These are phyloP conservation scores for Phyllosticta citribraziliensis DNA, from an alignment of 2,329 filamentous ascomycete genomes.

Conservation along the genomic window DNA sequence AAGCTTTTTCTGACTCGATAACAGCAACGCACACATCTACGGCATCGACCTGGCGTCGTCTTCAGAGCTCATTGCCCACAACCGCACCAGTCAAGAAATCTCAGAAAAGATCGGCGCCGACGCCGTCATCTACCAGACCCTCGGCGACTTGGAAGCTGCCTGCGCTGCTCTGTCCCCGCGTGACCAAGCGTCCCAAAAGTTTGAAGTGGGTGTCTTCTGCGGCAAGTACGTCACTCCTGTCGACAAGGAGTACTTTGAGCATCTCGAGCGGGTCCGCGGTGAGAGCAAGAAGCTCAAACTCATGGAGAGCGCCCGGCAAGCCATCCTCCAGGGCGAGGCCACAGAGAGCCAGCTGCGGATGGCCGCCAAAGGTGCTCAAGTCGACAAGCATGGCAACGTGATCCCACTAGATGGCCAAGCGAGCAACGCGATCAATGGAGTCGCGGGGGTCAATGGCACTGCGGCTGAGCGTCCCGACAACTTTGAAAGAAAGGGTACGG, in stretches of 20 bases:
- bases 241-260: constrained; percentile 70
- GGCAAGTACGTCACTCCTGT: constrained; percentile 79
- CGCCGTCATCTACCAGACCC: constrained; percentile 64
- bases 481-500: constrained; percentile 19
- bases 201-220: constrained; percentile 88
- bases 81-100: constrained; percentile 51
- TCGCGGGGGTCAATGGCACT: constrained; percentile 14
- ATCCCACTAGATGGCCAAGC: constrained; percentile 36
- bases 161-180: constrained; percentile 62
- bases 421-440: constrained; percentile 15
- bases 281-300: constrained; percentile 60
- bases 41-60: constrained; percentile 67
- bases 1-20: not conserved
- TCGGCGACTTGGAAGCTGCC: constrained; percentile 69
- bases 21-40: constrained; percentile 71
- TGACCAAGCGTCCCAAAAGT: constrained; percentile 49
- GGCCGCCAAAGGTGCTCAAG: constrained; percentile 50
- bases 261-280: constrained; percentile 61
- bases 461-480: constrained; percentile 12
- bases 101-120: constrained; percentile 63
- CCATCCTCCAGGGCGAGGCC: constrained; percentile 53
- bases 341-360: constrained; percentile 52
- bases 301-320: constrained; percentile 53
- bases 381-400: constrained; percentile 47
- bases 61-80: constrained; percentile 60